These are phyloP conservation scores for Kodamaea fungicola DNA, from an alignment of 1,139 yeast genomes.

Conservation along the genomic window DNA sequence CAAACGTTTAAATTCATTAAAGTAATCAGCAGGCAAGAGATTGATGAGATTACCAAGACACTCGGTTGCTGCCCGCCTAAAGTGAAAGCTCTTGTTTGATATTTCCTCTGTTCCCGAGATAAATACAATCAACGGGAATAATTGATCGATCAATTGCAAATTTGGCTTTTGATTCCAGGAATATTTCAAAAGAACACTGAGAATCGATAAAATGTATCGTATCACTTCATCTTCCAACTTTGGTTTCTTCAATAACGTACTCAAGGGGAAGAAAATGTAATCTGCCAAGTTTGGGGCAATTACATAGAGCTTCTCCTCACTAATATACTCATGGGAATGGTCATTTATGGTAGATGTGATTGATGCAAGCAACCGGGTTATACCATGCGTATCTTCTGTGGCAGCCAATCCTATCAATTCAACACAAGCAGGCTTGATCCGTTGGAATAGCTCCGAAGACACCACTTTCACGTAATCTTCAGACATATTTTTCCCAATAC, in stretches of 20 bases:
- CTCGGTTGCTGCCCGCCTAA: conserved; percentile 17
- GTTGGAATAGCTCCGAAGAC: conserved; percentile 29
- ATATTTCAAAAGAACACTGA: conserved; percentile 26
- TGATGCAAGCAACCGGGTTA: conserved; percentile 1
- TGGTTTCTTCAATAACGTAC: conserved; percentile 30
- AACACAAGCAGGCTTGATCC: conserved; percentile 35
- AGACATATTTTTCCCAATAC: not conserved
- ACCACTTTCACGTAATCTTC: conserved; percentile 9
- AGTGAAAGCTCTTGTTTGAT: conserved; percentile 9
- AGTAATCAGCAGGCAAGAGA: conserved; percentile 22
- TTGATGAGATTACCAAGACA: conserved; percentile 17
- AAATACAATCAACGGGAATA: conserved; percentile 32
- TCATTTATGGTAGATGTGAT: conserved; percentile 10
- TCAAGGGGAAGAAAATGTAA: conserved; percentile 41
- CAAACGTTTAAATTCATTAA: conserved; percentile 17
- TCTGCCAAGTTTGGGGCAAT: conserved; percentile 36
- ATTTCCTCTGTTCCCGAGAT: conserved; percentile 16
- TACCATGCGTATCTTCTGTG: conserved; percentile 9
- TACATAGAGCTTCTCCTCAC: conserved; percentile 14
- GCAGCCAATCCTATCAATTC: conserved; percentile 6
- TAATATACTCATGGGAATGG: conserved; percentile 15
- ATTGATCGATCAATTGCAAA: conserved; percentile 29
- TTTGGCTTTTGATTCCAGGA: conserved; percentile 33
- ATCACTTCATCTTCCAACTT: conserved; percentile 19
- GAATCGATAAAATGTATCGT: conserved; percentile 23